Evolutionary conservation across 768 basidiomycete species (phyloP).

Genomic region (Vishniacozyma victoriae): DNA sequence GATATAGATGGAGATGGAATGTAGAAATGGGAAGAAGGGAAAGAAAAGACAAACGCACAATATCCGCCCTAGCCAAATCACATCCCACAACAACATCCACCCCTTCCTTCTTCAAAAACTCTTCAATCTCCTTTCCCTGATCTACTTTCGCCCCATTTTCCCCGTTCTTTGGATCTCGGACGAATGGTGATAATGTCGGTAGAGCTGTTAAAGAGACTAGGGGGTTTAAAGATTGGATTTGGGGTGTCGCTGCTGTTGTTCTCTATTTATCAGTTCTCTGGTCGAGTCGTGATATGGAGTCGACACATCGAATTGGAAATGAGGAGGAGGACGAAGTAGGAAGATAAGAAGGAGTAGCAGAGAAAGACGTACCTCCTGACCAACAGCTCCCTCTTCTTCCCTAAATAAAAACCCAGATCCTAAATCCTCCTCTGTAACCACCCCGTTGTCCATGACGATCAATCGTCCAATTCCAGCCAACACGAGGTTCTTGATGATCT

Average conservation of each 20-base stretch:
- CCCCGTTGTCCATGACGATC: constrained; percentile 70
- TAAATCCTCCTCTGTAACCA: constrained; percentile 76
- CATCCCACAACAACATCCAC: constrained; percentile 79
- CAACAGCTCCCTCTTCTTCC: constrained; percentile 72
- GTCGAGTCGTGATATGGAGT: no score
- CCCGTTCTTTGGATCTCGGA: constrained; percentile 43
- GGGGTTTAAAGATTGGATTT: constrained; percentile 86
- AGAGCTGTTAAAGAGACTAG: constrained; percentile 74
- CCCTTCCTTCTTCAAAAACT: constrained; percentile 33
- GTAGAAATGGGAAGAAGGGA: background rate
- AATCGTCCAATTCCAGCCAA: constrained; percentile 90
- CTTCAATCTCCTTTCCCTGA: constrained; percentile 30
- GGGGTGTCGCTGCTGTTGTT: constrained; percentile 72
- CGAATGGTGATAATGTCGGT: constrained; percentile 57
- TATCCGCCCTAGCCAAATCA: constrained; percentile 62
- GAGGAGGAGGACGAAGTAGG: background rate
- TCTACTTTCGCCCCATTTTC: constrained; percentile 12
- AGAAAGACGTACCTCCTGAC: constrained; percentile 61
- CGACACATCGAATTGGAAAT: background rate
- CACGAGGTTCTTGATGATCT: constrained; percentile 95
- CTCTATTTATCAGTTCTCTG: constrained; percentile 57
- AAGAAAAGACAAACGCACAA: constrained; percentile 55
- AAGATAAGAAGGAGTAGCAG: background rate
- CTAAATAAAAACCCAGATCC: constrained; percentile 89
- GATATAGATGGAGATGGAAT: constrained; percentile 8